Evolutionary conservation across 768 basidiomycete genomes (phyloP).

Genomic region (Sarcodon sp.): DNA sequence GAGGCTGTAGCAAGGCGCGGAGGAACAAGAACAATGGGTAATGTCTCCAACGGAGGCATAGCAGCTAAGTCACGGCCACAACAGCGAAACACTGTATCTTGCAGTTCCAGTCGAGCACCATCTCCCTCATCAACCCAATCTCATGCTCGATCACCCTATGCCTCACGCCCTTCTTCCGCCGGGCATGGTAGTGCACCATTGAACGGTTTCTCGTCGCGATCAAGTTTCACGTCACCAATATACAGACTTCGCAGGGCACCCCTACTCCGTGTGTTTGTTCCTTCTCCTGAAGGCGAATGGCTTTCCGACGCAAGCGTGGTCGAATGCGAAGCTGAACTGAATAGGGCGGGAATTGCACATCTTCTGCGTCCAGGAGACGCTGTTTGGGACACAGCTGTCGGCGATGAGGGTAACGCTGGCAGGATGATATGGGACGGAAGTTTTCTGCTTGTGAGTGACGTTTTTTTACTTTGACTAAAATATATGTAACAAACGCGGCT

Average conservation of each 20-base stretch:
- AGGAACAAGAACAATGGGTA: constrained; percentile 7
- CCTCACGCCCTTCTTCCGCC: not conserved
- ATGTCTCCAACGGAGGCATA: not conserved
- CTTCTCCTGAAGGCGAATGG: constrained; percentile 81
- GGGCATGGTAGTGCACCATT: constrained; percentile 1
- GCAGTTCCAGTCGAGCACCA: constrained; percentile 47
- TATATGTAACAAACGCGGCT: not conserved
- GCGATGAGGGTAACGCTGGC: constrained; percentile 80
- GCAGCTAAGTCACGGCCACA: constrained; percentile 2
- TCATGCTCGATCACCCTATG: too few relatives aligned
- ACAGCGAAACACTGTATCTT: constrained; percentile 17
- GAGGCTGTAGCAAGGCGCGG: constrained; percentile 35
- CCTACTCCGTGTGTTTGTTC: constrained; percentile 70
- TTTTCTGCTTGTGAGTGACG: constrained; percentile 61
- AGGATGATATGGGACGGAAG: constrained; percentile 81
- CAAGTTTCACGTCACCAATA: constrained; percentile 55
- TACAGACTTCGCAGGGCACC: constrained; percentile 64
- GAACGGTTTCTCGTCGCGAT: not conserved
- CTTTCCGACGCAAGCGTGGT: constrained; percentile 69
- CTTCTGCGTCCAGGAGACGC: constrained; percentile 68
- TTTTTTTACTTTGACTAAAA: constrained; percentile 2
- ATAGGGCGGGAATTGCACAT: constrained; percentile 47
- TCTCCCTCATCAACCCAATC: constrained; percentile 37
- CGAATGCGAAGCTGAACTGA: constrained; percentile 74
- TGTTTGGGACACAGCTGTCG: constrained; percentile 79